Percentiles rank a stretch among this genome's conserved stretches.
phyloP scores from a whole-genome alignment of 2,329 filamentous ascomycete genomes.

The Neoascochyta sp. region DNA sequence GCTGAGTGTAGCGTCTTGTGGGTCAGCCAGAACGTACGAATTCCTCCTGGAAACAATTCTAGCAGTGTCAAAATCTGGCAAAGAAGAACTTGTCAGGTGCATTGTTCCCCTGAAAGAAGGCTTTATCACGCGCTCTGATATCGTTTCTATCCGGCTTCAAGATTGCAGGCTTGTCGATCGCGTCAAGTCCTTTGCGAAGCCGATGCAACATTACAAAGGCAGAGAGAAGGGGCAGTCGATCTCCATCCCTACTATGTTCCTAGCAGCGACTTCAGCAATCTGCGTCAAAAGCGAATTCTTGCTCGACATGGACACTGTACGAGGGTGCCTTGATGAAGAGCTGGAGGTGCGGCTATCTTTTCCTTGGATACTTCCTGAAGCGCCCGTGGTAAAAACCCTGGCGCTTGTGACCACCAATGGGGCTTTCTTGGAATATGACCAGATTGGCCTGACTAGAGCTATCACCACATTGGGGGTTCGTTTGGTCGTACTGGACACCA shows the following conservation, averaged over 20 bases:
- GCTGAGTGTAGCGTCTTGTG: too few species aligned
- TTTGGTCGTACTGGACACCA: background rate
- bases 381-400: background rate
- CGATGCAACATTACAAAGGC: too few species aligned
- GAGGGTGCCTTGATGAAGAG: background rate
- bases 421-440: background rate
- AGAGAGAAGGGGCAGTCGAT: too few species aligned
- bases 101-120: too few species aligned
- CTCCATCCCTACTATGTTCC: too few species aligned
- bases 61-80: too few species aligned
- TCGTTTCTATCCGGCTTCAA: background rate
- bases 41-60: too few species aligned
- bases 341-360: slow-evolving; percentile 2
- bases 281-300: background rate
- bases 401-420: background rate
- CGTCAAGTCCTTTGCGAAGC: background rate
- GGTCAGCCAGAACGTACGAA: too few species aligned
- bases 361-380: slow-evolving; percentile 1
- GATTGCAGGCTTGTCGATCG: background rate
- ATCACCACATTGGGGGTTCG: background rate
- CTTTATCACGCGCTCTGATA: background rate
- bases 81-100: too few species aligned
- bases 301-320: background rate
- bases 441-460: background rate
- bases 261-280: background rate